phyloP scores from a whole-genome alignment of 2,329 filamentous ascomycete species.

The Ceratocystis cubensis region DNA sequence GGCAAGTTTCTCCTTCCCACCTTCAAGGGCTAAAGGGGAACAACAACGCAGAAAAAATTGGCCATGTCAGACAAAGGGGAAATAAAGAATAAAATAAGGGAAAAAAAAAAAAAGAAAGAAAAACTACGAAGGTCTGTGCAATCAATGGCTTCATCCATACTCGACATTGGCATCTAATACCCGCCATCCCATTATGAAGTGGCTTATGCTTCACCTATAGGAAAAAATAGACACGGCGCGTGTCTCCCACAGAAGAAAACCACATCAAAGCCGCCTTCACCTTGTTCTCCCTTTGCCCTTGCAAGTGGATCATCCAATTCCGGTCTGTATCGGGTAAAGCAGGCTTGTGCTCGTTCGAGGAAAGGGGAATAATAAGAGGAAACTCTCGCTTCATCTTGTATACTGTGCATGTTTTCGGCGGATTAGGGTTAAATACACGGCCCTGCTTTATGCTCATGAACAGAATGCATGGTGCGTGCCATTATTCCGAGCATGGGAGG shows the following conservation, averaged over 20 bases:
- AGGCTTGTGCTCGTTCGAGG: background rate
- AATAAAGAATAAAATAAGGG: background rate
- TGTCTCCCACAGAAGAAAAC: background rate
- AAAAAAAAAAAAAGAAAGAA: background rate
- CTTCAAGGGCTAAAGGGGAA: background rate
- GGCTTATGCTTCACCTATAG: background rate
- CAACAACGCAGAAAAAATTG: background rate
- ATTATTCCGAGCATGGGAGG: too few relatives aligned
- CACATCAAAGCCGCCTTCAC: background rate
- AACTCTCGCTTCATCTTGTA: background rate
- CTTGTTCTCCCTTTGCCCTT: constrained; percentile 2
- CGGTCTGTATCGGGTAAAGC: background rate
- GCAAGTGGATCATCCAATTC: background rate
- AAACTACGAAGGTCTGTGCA: background rate
- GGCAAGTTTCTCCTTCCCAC: background rate
- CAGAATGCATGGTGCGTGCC: background rate
- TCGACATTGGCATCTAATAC: constrained; percentile 6
- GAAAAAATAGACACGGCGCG: too few relatives aligned
- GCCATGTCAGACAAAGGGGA: background rate
- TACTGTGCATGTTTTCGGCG: background rate
- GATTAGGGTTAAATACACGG: background rate
- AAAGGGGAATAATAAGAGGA: background rate
- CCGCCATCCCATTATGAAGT: background rate
- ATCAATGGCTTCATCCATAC: background rate
- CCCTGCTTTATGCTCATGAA: background rate